Evolutionary conservation across 768 basidiomycete genomes (phyloP).

Genomic region (Pleurotus eryngii): DNA sequence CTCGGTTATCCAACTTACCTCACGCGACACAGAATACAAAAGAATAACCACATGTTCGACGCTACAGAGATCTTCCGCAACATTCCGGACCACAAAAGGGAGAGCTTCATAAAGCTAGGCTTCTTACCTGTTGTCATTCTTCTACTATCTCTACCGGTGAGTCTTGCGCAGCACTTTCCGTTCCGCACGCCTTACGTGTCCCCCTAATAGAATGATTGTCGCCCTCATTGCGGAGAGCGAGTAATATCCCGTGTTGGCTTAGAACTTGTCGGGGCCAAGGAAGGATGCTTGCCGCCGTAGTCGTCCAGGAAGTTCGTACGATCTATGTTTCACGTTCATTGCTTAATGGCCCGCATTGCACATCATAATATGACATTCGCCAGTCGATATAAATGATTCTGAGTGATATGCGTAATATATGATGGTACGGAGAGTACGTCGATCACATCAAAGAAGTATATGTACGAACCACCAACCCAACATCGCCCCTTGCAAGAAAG

Average conservation of each 20-base stretch:
- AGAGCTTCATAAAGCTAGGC: constrained; percentile 91
- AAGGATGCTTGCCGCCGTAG: neutral
- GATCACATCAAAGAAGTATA: constrained; percentile 10
- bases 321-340: constrained; percentile 6
- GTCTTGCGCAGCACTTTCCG: constrained; percentile 21
- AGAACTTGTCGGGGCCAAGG: neutral
- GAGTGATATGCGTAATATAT: no score
- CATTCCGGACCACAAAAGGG: constrained; percentile 90
- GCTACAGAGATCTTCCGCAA: constrained; percentile 99
- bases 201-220: constrained; percentile 68
- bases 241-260: constrained; percentile 20
- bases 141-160: constrained; percentile 88
- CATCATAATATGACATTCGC: no score
- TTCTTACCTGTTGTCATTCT: constrained; percentile 92
- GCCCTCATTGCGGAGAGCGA: constrained; percentile 82
- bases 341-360: neutral
- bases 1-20: constrained; percentile 2
- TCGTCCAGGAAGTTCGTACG: neutral
- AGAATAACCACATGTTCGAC: constrained; percentile 97
- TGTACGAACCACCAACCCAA: constrained; percentile 80
- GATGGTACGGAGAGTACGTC: no score
- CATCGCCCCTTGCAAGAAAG: constrained; percentile 37
- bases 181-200: neutral
- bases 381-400: no score
- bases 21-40: constrained; percentile 63